phyloP scores from a whole-genome alignment of 129 eudicot genomes.

The Lactuca saligna region DNA sequence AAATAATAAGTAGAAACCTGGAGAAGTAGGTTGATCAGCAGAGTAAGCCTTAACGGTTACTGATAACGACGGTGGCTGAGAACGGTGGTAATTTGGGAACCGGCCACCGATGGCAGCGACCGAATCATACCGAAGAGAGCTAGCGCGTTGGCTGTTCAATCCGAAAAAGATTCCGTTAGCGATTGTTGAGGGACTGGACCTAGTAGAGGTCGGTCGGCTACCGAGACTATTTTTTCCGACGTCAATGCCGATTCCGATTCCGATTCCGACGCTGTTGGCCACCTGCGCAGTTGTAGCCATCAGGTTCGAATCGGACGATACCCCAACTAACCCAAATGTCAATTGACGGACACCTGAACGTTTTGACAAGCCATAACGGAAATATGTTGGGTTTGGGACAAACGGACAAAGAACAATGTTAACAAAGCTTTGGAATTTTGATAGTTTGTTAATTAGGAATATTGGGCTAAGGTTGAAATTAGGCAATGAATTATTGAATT shows the following conservation, averaged over 20 bases:
- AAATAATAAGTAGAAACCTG: constrained; percentile 33
- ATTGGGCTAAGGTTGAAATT: too few relatives aligned
- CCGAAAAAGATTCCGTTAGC: constrained; percentile 31
- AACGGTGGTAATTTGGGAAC: constrained; percentile 29
- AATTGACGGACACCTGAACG: constrained; percentile 1
- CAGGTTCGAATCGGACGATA: constrained; percentile 65
- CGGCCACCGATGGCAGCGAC: constrained; percentile 27
- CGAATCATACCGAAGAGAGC: constrained; percentile 33
- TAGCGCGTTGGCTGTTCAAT: constrained; percentile 31
- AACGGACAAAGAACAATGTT: too few relatives aligned
- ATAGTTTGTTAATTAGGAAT: too few relatives aligned
- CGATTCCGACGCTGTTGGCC: constrained; percentile 36
- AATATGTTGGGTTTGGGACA: background rate
- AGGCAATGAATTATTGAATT: too few relatives aligned
- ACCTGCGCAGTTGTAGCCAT: constrained; percentile 53
- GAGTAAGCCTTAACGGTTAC: constrained; percentile 38
- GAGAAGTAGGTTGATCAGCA: constrained; percentile 53
- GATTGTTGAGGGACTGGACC: constrained; percentile 29
- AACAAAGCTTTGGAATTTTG: too few relatives aligned
- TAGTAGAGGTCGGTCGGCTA: constrained; percentile 26
- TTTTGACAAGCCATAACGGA: background rate
- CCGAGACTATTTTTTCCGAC: constrained; percentile 10
- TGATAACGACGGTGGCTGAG: constrained; percentile 13
- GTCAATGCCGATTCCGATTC: constrained; percentile 23
- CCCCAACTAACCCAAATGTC: constrained; percentile 25